Evolutionary conservation across 805 yeast species (phyloP).

Genomic region (Cyberlindnera petersonii): DNA sequence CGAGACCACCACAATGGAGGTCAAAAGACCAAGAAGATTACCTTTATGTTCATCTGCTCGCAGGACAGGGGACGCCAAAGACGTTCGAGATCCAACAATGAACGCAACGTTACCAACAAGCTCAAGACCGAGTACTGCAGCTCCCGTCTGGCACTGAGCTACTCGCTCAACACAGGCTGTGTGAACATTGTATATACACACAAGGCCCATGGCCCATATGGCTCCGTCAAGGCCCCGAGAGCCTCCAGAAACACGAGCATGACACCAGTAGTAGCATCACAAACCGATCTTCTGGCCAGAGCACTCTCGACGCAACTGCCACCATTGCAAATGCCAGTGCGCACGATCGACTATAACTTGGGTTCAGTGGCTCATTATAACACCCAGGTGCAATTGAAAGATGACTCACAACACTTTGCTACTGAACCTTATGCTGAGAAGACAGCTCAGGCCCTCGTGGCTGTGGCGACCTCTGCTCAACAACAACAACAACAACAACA

Average conservation of each 20-base stretch:
- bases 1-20: conserved; percentile 45
- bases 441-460: conserved; percentile 16
- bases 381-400: conserved; percentile 7
- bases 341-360: conserved; percentile 12
- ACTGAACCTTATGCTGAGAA: conserved; percentile 11
- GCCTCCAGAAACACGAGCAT: conserved; percentile 5
- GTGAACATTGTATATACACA: conserved; percentile 37
- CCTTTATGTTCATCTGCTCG: conserved; percentile 43
- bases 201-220: conserved; percentile 38
- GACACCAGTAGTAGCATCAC: too few relatives aligned
- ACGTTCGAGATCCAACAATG: conserved; percentile 37
- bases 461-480: conserved; percentile 11
- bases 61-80: conserved; percentile 42
- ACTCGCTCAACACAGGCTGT: conserved; percentile 36
- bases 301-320: conserved; percentile 4
- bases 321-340: conserved; percentile 6
- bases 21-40: conserved; percentile 36
- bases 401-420: conserved; percentile 1
- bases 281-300: neutral
- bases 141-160: conserved; percentile 37
- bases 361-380: conserved; percentile 17
- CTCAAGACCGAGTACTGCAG: conserved; percentile 40
- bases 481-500: conserved; percentile 13
- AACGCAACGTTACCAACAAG: conserved; percentile 36
- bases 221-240: conserved; percentile 14